Base-by-base conservation (phyloP, 2,329 filamentous ascomycete species). In the Fusarium heterosporum region DNA sequence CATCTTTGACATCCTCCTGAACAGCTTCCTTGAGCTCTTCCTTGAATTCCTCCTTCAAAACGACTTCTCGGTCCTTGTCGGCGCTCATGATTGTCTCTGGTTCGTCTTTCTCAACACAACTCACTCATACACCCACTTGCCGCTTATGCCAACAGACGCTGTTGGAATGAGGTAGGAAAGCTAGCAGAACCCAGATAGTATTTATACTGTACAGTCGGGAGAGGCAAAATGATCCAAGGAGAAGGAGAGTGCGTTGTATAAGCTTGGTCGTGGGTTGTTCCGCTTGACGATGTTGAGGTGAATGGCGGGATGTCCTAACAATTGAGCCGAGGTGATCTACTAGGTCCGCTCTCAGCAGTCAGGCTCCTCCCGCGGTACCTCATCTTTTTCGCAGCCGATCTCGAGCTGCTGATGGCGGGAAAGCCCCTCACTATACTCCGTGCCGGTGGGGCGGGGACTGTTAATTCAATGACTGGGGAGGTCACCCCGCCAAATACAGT, bases 41-140 rank as follows among this genome's bases (percentile, higher is more conserved):
- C 50, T 68, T 72, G 49, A 69, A 40, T 51, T 75, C 69, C 36
- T 72, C 64, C 48, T 69, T 55, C 52, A 73, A 69, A 49, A 60
- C 54, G 36, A 54, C 64, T 39, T 73, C 73, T 45, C 68, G 56
- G 42, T 61, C 70, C 45, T 72, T 74, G 46, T 68, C 59, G 36
- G 61, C 57, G 59, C 64, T 55, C 68, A 69, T 72, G 62, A 61
- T 70, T 51, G 28, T 49, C 34, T 41, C 50, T 32, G 42, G 38
- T 30, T 48, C 40, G 60, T 49, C 22, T 36, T 55, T 46, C 41
- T 54, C 45, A 54, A 41, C 36, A 50, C 58, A 55, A 60, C 54
- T 55, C 48, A 59, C 32, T 68, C 52, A 43, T 34, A 66, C 46
- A 54, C 64, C 49, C 55, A 22, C 22, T 6, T 22, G 22, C 65